Evolutionary conservation across 148 eudicot genomes (phyloP).

Genomic region (Selenicereus undatus): DNA sequence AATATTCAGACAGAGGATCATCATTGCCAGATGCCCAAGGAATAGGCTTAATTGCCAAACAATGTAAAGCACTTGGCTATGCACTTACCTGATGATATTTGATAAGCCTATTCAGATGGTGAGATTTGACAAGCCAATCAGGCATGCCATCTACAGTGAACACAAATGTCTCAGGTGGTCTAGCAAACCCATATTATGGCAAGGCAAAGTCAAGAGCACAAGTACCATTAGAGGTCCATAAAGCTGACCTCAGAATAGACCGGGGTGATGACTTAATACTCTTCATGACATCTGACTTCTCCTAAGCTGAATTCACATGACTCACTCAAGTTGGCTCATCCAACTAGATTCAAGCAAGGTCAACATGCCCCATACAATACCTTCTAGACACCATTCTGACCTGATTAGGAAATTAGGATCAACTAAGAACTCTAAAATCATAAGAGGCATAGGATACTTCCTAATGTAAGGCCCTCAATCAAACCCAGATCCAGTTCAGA

Average conservation of each 20-base stretch:
- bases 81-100: neutral
- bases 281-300: neutral
- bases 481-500: neutral
- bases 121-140: no score
- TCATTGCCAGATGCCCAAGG: neutral
- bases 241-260: neutral
- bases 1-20: neutral
- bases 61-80: neutral
- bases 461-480: neutral
- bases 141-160: neutral
- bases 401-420: neutral
- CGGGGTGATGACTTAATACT: neutral
- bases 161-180: neutral
- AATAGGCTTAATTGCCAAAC: neutral
- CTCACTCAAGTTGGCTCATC: neutral
- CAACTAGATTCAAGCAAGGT: neutral
- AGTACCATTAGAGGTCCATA: neutral
- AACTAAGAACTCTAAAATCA: neutral
- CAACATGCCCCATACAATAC: neutral
- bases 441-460: neutral
- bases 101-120: neutral
- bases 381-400: neutral
- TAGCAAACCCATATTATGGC: slow-evolving; percentile 1
- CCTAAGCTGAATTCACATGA: neutral
- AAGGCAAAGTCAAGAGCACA: neutral